A percentile compares a stretch with the other conserved stretches of the same genome.
Evolutionary conservation across 305 asterid species (phyloP).

Genomic region (Solanum hybrid): DNA sequence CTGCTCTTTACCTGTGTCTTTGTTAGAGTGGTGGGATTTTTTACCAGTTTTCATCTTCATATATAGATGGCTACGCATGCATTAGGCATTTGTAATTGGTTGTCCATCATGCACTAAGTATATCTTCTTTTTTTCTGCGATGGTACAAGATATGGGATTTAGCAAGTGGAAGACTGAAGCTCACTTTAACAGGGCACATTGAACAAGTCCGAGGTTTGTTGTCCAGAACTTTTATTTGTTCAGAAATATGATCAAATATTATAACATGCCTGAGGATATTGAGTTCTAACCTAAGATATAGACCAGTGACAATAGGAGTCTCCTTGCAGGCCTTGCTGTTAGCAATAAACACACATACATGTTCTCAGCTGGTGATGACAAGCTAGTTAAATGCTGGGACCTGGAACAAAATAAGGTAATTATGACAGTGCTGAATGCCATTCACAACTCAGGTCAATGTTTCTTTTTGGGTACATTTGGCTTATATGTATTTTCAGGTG

Average conservation of each 20-base stretch:
- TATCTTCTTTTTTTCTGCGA: neutral
- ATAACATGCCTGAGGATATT: neutral
- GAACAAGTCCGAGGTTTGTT: constrained; percentile 93
- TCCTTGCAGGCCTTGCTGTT: constrained; percentile 78
- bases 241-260: neutral
- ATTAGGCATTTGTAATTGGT: neutral
- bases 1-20: neutral
- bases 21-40: neutral
- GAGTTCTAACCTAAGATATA: neutral
- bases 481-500: constrained; percentile 14
- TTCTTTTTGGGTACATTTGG: neutral
- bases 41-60: neutral
- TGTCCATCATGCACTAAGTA: neutral
- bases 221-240: neutral
- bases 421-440: neutral
- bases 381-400: constrained; percentile 98
- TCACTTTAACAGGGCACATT: constrained; percentile 93
- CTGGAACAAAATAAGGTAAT: constrained; percentile 94
- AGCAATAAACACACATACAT: constrained; percentile 86
- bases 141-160: constrained; percentile 88
- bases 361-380: constrained; percentile 99
- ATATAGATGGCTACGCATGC: neutral
- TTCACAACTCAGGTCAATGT: neutral
- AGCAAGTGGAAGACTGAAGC: constrained; percentile 79
- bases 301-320: constrained; percentile 1